phyloP scores from a whole-genome alignment of 2,329 filamentous ascomycete genomes.

The Cytospora piceicola region DNA sequence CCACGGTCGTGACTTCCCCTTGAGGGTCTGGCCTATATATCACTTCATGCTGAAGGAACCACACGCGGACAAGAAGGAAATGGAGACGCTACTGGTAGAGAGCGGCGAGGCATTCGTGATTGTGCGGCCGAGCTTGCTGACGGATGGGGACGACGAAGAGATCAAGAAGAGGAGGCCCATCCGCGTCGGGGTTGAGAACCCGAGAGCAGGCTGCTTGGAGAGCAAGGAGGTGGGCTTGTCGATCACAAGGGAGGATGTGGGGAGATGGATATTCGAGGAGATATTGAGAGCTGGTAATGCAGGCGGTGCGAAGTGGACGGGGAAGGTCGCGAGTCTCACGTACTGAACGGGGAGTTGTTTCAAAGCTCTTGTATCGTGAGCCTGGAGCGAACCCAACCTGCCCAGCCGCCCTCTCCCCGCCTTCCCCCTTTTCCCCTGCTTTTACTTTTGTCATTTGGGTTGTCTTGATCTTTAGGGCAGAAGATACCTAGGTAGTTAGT shows the following conservation, averaged over 20 bases:
- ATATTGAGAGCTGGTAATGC: constrained; percentile 35
- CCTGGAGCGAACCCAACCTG: no score
- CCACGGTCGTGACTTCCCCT: constrained; percentile 46
- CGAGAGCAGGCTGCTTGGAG: constrained; percentile 38
- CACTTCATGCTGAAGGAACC: constrained; percentile 42
- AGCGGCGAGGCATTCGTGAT: constrained; percentile 39
- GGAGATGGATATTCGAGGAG: constrained; percentile 51
- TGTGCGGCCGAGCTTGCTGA: constrained; percentile 40
- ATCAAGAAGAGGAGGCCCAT: constrained; percentile 37
- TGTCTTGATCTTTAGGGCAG: neutral
- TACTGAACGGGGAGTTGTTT: constrained; percentile 32
- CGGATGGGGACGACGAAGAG: constrained; percentile 33
- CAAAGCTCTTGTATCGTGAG: neutral
- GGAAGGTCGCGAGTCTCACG: constrained; percentile 45
- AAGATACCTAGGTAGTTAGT: no score
- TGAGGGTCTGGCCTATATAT: constrained; percentile 47
- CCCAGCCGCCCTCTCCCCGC: neutral
- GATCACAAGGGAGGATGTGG: constrained; percentile 52
- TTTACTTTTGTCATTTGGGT: neutral
- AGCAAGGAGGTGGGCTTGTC: constrained; percentile 49
- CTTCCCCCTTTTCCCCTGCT: neutral
- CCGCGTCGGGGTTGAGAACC: constrained; percentile 47
- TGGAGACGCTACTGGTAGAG: constrained; percentile 45
- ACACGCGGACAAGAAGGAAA: constrained; percentile 49
- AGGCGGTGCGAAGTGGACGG: constrained; percentile 35